These are phyloP conservation scores for Quercus gilva DNA, from an alignment of 306 rosid genomes.

Conservation along the genomic window DNA sequence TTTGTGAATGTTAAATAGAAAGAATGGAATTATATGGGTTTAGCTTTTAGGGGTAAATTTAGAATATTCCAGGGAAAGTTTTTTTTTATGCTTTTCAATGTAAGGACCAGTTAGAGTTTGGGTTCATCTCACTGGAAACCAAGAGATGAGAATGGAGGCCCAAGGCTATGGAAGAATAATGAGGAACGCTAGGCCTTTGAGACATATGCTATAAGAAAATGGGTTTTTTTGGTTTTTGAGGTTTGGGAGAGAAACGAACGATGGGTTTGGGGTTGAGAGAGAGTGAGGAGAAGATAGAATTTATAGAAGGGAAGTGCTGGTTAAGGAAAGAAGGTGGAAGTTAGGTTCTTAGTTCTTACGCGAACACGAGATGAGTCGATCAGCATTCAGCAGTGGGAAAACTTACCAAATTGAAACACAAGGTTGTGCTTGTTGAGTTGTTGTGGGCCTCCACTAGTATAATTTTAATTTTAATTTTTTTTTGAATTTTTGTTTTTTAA, in stretches of 20 bases:
- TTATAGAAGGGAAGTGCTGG: conserved; percentile 5
- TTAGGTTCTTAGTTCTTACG: background rate
- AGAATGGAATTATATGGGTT: background rate
- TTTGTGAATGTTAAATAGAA: background rate
- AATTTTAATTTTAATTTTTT: background rate
- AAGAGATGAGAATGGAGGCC: conserved; percentile 85
- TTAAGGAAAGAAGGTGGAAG: background rate
- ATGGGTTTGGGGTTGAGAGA: background rate
- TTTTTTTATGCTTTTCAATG: background rate
- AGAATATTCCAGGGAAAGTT: background rate
- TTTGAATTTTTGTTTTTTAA: no score
- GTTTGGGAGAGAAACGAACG: background rate
- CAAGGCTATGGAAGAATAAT: conserved; percentile 63
- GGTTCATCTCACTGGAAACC: conserved; percentile 81
- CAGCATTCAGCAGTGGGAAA: background rate
- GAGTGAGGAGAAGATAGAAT: background rate
- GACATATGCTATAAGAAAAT: conserved; percentile 52
- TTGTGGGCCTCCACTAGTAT: background rate
- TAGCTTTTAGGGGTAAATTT: background rate
- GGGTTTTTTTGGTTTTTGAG: no score
- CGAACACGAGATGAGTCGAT: background rate
- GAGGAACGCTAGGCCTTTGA: conserved; percentile 66
- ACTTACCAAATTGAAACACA: background rate
- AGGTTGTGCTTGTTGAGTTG: background rate
- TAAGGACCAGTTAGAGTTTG: conserved; percentile 53